phyloP scores from a whole-genome alignment of 345 rosid species.

The Syzygium grande region DNA sequence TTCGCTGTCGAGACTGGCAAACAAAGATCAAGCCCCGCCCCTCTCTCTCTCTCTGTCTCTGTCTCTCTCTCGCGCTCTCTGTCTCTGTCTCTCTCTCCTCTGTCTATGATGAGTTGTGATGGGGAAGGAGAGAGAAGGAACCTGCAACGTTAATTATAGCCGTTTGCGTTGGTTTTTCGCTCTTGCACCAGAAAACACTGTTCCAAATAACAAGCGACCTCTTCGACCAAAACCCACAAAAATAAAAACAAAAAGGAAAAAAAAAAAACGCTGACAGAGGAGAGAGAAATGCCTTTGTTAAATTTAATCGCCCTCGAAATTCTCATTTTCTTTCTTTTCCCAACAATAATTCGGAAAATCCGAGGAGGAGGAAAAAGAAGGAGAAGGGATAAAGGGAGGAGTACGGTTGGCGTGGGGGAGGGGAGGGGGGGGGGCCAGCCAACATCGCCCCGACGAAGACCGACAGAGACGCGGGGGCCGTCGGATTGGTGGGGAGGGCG shows the following conservation, averaged over 20 bases:
- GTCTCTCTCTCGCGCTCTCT: conserved; percentile 1
- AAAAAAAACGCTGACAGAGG: not conserved
- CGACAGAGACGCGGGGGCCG: not conserved
- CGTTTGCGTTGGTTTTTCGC: conserved; percentile 45
- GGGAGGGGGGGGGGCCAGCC: no score
- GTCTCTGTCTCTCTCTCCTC: not conserved
- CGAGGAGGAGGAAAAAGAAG: not conserved
- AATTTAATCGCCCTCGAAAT: not conserved
- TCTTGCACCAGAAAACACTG: conserved; percentile 19
- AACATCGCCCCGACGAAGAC: not conserved
- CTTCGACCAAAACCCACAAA: not conserved
- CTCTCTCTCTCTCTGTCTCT: conserved; percentile 8
- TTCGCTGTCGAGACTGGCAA: conserved; percentile 1
- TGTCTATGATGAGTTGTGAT: not conserved
- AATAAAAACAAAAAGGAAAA: not conserved
- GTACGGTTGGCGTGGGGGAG: no score
- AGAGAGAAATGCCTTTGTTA: not conserved
- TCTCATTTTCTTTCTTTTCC: not conserved
- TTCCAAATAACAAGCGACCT: not conserved
- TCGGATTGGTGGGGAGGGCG: not conserved
- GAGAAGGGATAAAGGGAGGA: not conserved
- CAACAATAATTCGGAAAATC: not conserved
- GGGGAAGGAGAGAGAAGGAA: not conserved
- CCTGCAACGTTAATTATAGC: conserved; percentile 52
- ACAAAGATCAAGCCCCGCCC: conserved; percentile 2